These are phyloP conservation scores for Grigorovia jiainica DNA, from an alignment of 805 yeast species.

Conservation along the genomic window DNA sequence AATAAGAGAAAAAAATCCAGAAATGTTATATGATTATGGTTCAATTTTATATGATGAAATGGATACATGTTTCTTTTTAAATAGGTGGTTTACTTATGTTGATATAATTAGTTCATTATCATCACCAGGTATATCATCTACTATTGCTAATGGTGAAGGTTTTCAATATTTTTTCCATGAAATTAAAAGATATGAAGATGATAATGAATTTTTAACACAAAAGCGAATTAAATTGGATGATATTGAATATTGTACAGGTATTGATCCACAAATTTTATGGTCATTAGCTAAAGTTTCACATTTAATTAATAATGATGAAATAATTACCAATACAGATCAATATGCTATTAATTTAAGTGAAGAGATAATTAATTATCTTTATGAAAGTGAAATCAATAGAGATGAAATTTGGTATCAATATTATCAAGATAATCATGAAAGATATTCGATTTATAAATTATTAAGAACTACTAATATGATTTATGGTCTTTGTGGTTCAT, in stretches of 20 bases:
- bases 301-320: slow-evolving; percentile 29
- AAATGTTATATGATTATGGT: slow-evolving; percentile 4
- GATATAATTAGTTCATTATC: slow-evolving; percentile 58
- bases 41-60: slow-evolving; percentile 10
- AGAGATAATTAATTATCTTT: slow-evolving; percentile 19
- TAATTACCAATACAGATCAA: not conserved
- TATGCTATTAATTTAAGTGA: slow-evolving; percentile 33
- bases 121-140: slow-evolving; percentile 31
- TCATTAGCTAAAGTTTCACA: slow-evolving; percentile 42
- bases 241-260: slow-evolving; percentile 56
- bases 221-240: slow-evolving; percentile 29
- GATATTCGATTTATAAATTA: slow-evolving; percentile 15
- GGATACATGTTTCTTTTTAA: slow-evolving; percentile 39
- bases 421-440: slow-evolving; percentile 2
- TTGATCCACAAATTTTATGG: slow-evolving; percentile 54
- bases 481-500: slow-evolving; percentile 43
- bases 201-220: not conserved
- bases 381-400: slow-evolving; percentile 19
- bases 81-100: slow-evolving; percentile 60
- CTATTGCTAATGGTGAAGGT: not conserved
- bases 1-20: too few species aligned
- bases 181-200: not conserved
- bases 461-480: slow-evolving; percentile 42
- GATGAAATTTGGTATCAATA: slow-evolving; percentile 6
- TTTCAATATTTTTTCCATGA: not conserved